A percentile compares a stretch with the other conserved stretches of the same genome.
These are phyloP conservation scores for Hymenoscyphus linearis DNA, from an alignment of 2,329 filamentous ascomycete genomes.

Conservation along the genomic window DNA sequence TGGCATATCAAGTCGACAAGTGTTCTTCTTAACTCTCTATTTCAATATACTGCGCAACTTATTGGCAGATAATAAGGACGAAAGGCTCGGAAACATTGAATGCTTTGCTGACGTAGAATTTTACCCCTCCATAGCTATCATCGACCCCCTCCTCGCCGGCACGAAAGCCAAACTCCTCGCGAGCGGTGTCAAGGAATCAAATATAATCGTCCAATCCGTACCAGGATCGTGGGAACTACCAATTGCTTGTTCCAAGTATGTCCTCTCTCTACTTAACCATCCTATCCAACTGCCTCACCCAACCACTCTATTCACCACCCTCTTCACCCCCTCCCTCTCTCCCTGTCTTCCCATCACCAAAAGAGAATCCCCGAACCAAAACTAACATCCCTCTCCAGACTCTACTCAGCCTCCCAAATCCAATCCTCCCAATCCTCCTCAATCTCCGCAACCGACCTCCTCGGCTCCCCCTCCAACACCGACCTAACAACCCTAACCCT, in stretches of 20 bases:
- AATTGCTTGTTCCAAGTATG: slow-evolving; percentile 60
- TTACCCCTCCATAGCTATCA: slow-evolving; percentile 54
- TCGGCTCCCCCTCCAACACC: slow-evolving; percentile 56
- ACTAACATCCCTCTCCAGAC: slow-evolving; percentile 40
- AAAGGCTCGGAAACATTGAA: background rate
- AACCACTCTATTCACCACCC: background rate
- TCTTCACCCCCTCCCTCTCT: background rate
- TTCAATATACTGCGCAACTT: background rate
- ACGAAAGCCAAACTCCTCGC: slow-evolving; percentile 71
- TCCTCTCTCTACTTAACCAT: background rate
- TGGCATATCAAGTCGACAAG: background rate
- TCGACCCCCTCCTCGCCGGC: slow-evolving; percentile 77
- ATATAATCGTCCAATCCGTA: slow-evolving; percentile 85
- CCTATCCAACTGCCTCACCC: background rate
- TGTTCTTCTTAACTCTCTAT: background rate
- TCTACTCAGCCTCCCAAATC: slow-evolving; percentile 81
- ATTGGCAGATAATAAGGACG: background rate
- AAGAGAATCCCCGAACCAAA: slow-evolving; percentile 33
- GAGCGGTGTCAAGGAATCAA: slow-evolving; percentile 77
- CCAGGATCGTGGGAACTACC: slow-evolving; percentile 94
- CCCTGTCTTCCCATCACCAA: background rate
- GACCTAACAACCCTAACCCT: slow-evolving; percentile 55
- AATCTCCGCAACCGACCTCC: slow-evolving; percentile 66
- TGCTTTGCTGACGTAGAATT: background rate
- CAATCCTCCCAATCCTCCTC: slow-evolving; percentile 64